Evolutionary conservation across 2,329 filamentous ascomycete genomes (phyloP), one percentile per base, ranked within the genome.

Genomic region (Trichoderma koningiopsis): DNA sequence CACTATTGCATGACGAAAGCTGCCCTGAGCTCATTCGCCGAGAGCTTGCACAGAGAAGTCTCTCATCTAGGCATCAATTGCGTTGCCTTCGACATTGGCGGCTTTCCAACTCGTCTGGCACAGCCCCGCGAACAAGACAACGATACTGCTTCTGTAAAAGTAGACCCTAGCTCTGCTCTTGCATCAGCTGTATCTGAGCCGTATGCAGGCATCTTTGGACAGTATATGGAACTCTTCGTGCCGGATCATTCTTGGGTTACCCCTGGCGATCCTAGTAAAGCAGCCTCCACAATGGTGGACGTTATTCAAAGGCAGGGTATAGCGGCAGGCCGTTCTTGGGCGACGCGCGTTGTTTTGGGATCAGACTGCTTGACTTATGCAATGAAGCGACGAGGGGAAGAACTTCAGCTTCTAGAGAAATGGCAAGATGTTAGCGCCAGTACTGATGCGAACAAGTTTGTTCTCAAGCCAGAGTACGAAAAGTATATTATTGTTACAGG

Each of bases 51-150:
- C 71, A 78, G 77, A 37, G 78, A 80, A 47, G 57, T 77, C 0
- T 55, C 64, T 13, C 71, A 74, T 2, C 63, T 77, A 22, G 74
- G 74, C 5, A 74, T 80, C 63, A 62, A 70, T 10, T 75, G 74
- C 43, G 74, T 79, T 24, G 74, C 75, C 4, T 75, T 80, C 52
- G 78, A 79, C 69, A 75, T 72, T 53, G 78, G 78, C 1, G 78
- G 76, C 2, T 76, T 78, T 57, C 71, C 72, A 7, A 77, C 77
- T 6, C 69, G 73, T 14, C 73, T 79, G 2, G 72, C 72, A 5
- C 71, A 77, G 61, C 73, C 76, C 19, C 75, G 76, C 13, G 73
- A 72, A 4, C 63, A 5, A 49, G 68, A 24, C 58, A 68, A 72
- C 24, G 73, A 72, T 5, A 67, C 60, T 4, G 61, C 55, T 6